These are phyloP conservation scores for Colletotrichum shisoi DNA, from an alignment of 2,329 filamentous ascomycete genomes.

Conservation along the genomic window DNA sequence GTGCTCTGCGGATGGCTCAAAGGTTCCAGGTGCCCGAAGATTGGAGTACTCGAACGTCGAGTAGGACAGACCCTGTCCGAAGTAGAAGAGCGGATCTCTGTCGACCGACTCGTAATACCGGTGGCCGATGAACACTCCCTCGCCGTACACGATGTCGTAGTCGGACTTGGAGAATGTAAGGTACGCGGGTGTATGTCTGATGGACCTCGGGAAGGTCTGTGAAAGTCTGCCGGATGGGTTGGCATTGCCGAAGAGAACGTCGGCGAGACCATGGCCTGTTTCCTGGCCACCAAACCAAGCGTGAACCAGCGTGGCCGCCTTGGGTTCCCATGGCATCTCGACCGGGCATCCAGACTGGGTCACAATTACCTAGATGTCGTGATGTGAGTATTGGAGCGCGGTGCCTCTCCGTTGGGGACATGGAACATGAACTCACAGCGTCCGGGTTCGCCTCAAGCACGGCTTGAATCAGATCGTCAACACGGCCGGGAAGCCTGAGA, in stretches of 20 bases:
- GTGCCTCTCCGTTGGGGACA: conserved; percentile 43
- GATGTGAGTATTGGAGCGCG: conserved; percentile 43
- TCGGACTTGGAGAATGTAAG: conserved; percentile 77
- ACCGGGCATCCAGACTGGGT: conserved; percentile 81
- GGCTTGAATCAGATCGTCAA: conserved; percentile 73
- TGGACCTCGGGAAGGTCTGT: conserved; percentile 71
- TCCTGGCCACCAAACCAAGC: conserved; percentile 92
- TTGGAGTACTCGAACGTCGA: conserved; percentile 70
- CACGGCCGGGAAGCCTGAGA: conserved; percentile 76
- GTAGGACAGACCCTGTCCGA: conserved; percentile 82
- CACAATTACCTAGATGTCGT: conserved; percentile 61
- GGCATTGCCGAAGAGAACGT: conserved; percentile 76
- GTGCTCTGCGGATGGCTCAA: conserved; percentile 47
- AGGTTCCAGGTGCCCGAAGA: conserved; percentile 55
- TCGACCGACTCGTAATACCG: conserved; percentile 79
- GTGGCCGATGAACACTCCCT: conserved; percentile 84
- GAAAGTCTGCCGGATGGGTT: conserved; percentile 80
- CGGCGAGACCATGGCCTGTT: conserved; percentile 80
- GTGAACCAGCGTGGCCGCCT: conserved; percentile 69
- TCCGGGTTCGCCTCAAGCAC: conserved; percentile 73
- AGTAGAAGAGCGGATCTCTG: conserved; percentile 73
- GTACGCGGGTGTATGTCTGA: conserved; percentile 77
- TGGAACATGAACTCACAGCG: conserved; percentile 53
- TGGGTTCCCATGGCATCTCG: conserved; percentile 71
- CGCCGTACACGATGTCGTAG: conserved; percentile 76